A percentile compares a stretch with the other conserved stretches of the same genome.
phyloP scores from a whole-genome alignment of 1,284 basidiomycete species.

The Sporisorium exsertum region DNA sequence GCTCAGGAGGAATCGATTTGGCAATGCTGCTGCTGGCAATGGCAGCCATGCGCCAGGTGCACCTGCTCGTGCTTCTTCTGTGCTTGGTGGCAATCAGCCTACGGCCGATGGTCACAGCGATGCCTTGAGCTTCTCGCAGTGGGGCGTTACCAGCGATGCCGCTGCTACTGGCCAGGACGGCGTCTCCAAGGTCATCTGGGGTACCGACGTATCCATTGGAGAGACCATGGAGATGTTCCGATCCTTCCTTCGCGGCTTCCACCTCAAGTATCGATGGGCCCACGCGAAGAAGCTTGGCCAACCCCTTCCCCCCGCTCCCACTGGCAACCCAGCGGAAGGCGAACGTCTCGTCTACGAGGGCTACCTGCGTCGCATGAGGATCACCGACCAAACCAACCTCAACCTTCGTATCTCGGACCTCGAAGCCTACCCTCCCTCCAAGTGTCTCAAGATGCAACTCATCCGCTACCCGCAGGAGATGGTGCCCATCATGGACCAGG shows the following conservation, averaged over 20 bases:
- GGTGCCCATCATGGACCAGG: conserved; percentile 95
- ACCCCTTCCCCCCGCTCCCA: conserved; percentile 58
- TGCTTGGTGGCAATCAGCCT: conserved; percentile 81
- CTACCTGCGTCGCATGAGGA: too few relatives aligned
- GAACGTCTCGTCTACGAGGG: conserved; percentile 72
- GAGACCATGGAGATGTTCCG: conserved; percentile 92
- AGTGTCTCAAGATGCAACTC: too few relatives aligned
- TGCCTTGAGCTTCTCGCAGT: conserved; percentile 68
- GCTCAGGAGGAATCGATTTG: conserved; percentile 26
- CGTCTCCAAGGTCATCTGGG: conserved; percentile 88
- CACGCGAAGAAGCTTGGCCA: conserved; percentile 79
- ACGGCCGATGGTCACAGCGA: conserved; percentile 73
- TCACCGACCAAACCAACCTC: too few relatives aligned
- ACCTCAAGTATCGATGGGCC: conserved; percentile 86
- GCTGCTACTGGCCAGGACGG: conserved; percentile 71
- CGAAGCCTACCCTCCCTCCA: too few relatives aligned
- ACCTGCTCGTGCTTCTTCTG: conserved; percentile 78
- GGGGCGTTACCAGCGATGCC: conserved; percentile 46
- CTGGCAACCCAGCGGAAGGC: conserved; percentile 53
- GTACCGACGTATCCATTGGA: conserved; percentile 88
- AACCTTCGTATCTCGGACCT: too few relatives aligned
- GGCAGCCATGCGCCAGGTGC: conserved; percentile 20
- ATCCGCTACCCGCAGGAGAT: conserved; percentile 98
- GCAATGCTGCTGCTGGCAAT: conserved; percentile 14
- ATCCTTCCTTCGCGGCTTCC: conserved; percentile 90